These are phyloP conservation scores for Heliocybe sulcata DNA, from an alignment of 1,284 basidiomycete genomes.

Conservation along the genomic window DNA sequence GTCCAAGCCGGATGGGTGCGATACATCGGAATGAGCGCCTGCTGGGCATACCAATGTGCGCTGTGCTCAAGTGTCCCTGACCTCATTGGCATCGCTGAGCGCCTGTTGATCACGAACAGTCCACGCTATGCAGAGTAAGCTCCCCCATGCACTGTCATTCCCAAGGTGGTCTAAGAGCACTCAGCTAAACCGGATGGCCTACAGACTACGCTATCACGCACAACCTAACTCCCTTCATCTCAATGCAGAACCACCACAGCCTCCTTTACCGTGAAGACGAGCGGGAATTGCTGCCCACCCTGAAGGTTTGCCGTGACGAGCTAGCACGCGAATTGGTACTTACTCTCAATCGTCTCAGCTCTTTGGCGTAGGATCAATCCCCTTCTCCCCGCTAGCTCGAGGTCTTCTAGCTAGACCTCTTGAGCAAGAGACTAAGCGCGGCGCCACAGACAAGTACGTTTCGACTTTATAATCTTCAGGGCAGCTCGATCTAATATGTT, in stretches of 20 bases:
- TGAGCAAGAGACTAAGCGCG: conserved; percentile 17
- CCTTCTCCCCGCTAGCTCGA: conserved; percentile 32
- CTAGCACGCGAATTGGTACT: conserved; percentile 11
- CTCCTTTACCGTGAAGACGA: conserved; percentile 41
- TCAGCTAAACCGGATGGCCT: neutral
- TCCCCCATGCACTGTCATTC: conserved; percentile 10
- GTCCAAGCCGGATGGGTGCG: conserved; percentile 26
- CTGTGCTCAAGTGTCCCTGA: neutral
- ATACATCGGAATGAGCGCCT: conserved; percentile 33
- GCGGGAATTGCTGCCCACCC: conserved; percentile 39
- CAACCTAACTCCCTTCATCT: conserved; percentile 40
- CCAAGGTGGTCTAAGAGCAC: neutral
- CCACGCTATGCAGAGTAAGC: conserved; percentile 24
- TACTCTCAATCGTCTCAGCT: conserved; percentile 19
- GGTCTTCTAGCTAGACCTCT: conserved; percentile 28
- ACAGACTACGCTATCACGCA: conserved; percentile 26
- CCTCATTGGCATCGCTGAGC: neutral
- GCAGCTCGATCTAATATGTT: too few relatives aligned
- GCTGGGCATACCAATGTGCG: conserved; percentile 28
- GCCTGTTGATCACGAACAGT: too few relatives aligned
- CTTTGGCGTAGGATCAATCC: conserved; percentile 29
- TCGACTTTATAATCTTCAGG: too few relatives aligned
- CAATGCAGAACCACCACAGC: conserved; percentile 43
- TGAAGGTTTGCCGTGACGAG: conserved; percentile 17
- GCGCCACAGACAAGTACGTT: conserved; percentile 15